Evolutionary conservation across 805 yeast species (phyloP), one percentile per base, ranked within the genome.

Genomic region (Groenewaldozyma tartarivorans): DNA sequence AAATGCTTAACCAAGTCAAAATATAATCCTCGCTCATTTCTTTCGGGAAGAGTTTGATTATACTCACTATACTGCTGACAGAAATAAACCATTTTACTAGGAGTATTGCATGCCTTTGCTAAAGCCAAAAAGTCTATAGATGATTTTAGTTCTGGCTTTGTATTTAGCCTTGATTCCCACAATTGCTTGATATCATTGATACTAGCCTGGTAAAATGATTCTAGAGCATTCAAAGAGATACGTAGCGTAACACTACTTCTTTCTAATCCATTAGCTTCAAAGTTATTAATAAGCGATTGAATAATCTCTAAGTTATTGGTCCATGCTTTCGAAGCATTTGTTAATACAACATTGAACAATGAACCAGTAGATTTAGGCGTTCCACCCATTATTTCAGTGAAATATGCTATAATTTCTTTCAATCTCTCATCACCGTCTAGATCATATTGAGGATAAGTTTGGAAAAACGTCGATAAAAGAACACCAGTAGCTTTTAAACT

Each of bases 291-390:
- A 43, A 83, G 66, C 46, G 76, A 79, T 50, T 79, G 75, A 43
- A 80, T 72, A 9, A 80, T 77, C n/a, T 66, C 64, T 45, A 76
- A 67, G 55, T 78, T 79, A 40, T 71, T 71, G n/a, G n/a, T n/a
- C 94, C 94, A 83, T 45, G 67, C 62, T 24, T 75, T 74, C n/a
- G n/a, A n/a, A 48, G 76, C 71, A 54, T 77, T 78, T 32, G 84
- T 73, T 43, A 84, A 67, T 40, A 83, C 67, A 33, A 83, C 82
- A 58, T 84, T 85, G 59, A 85, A 72, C 54, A 85, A 82, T n/a
- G 29, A 24, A 7, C 29, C 11, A 13, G 13, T 24, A 9, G 7
- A 7, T 9, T 9, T 24, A 9, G 29, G 29, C n/a, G n/a, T n/a
- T 9, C 13, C 13, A 9, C 11, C 13, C 7, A 13, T 24, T 13